Evolutionary conservation across 2,329 filamentous ascomycete genomes (phyloP).

Genomic region (Trichoderma hamatum): DNA sequence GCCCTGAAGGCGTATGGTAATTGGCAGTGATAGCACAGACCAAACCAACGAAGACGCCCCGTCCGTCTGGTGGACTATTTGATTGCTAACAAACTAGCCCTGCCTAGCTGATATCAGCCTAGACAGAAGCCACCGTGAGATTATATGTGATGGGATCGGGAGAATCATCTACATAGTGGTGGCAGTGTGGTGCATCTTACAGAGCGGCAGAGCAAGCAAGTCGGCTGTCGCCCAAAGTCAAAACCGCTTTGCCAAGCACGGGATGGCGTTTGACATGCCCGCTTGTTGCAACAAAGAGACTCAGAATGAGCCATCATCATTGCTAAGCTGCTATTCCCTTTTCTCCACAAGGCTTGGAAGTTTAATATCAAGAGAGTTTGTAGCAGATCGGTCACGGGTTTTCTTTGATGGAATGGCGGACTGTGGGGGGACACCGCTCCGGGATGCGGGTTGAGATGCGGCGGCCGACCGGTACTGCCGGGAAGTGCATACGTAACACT

Average conservation of each 20-base stretch:
- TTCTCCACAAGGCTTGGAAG: not conserved
- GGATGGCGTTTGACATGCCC: slow-evolving; percentile 15
- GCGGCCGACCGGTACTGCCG: slow-evolving; percentile 15
- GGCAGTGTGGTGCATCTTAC: not conserved
- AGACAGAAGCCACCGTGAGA: slow-evolving; percentile 2
- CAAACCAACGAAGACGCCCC: not conserved
- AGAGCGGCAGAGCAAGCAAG: not conserved
- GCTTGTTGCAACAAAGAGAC: not conserved
- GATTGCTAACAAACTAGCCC: not conserved
- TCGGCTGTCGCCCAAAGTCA: slow-evolving; percentile 10
- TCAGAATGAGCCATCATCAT: not conserved
- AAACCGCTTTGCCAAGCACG: not conserved
- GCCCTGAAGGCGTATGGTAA: not conserved
- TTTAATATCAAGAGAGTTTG: slow-evolving; percentile 1
- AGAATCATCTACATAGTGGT: slow-evolving; percentile 1
- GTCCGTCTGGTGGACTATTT: not conserved
- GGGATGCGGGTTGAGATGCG: not conserved
- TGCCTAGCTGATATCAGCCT: not conserved
- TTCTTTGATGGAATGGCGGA: not conserved
- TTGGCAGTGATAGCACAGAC: not conserved
- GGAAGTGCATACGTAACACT: not conserved
- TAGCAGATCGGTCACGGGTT: not conserved
- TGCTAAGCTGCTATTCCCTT: not conserved
- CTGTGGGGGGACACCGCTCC: not conserved
- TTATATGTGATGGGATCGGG: slow-evolving; percentile 5